Conservation (phyloP, 495 filamentous ascomycete species). For the Bacidia gigantensis region DNA sequence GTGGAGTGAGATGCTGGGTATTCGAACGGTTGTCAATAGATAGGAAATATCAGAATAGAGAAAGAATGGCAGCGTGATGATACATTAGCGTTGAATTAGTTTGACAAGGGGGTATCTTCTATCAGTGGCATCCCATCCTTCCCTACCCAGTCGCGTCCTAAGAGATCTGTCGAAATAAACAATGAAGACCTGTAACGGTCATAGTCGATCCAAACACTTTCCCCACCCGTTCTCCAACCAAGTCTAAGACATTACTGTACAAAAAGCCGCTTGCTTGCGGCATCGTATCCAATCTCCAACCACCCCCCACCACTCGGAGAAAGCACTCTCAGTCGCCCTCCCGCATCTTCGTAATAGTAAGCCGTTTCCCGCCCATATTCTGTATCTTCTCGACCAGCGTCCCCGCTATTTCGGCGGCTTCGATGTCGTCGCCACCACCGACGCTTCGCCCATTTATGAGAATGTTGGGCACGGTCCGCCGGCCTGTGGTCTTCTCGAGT, state of each 20-base stretch:
- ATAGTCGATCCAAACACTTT: not conserved
- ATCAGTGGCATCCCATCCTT: too few species aligned
- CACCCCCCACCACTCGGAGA: not conserved
- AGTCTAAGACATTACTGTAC: not conserved
- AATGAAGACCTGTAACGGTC: not conserved
- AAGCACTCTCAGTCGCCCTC: not conserved
- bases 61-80: too few species aligned
- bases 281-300: not conserved
- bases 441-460: constrained; percentile 79
- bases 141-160: too few species aligned
- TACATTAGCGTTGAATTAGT: too few species aligned
- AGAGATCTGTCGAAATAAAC: not conserved
- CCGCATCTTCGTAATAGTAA: constrained; percentile 31
- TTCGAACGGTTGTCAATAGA: too few species aligned
- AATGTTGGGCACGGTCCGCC: constrained; percentile 83
- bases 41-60: too few species aligned
- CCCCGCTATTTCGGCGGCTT: constrained; percentile 53
- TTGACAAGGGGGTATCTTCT: not conserved
- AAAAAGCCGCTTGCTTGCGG: not conserved
- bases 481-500: constrained; percentile 57
- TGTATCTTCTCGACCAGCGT: constrained; percentile 58
- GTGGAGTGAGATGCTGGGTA: constrained; percentile 27
- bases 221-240: not conserved
- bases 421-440: constrained; percentile 80
- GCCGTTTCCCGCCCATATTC: constrained; percentile 55